Percentiles rank a stretch among this genome's conserved stretches.
phyloP scores from a whole-genome alignment of 2,329 filamentous ascomycete species.

The Albifimbria verrucaria region DNA sequence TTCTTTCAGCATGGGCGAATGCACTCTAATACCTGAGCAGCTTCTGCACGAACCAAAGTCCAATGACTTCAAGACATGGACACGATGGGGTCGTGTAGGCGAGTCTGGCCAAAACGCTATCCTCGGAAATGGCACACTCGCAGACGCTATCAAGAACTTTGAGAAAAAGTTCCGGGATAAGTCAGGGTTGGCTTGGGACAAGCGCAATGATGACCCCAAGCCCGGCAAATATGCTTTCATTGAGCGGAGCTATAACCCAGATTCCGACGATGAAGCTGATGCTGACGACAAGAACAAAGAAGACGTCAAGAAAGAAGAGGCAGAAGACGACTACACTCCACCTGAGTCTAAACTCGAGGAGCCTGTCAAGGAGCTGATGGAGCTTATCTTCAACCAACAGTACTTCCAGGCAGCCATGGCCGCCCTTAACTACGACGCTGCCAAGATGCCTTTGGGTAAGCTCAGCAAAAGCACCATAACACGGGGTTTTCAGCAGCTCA shows the following conservation, averaged over 20 bases:
- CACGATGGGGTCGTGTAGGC: constrained; percentile 76
- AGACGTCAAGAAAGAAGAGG: constrained; percentile 30
- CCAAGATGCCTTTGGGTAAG: constrained; percentile 81
- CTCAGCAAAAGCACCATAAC: constrained; percentile 75
- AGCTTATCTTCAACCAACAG: constrained; percentile 78
- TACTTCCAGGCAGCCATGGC: constrained; percentile 67
- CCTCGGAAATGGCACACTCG: constrained; percentile 39
- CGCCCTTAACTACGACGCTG: constrained; percentile 66
- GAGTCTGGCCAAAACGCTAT: constrained; percentile 49
- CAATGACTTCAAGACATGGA: constrained; percentile 60
- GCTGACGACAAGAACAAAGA: constrained; percentile 21
- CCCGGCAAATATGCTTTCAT: constrained; percentile 75
- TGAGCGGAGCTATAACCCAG: constrained; percentile 71
- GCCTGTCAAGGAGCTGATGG: constrained; percentile 66
- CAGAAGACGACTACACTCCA: constrained; percentile 28
- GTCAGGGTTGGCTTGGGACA: constrained; percentile 53
- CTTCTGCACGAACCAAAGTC: constrained; percentile 36
- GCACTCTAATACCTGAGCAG: constrained; percentile 23
- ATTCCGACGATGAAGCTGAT: constrained; percentile 56
- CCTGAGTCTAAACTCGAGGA: constrained; percentile 55
- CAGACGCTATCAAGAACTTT: constrained; percentile 46
- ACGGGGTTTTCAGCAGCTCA: constrained; percentile 72
- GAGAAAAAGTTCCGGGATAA: constrained; percentile 62
- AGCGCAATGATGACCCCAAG: constrained; percentile 54
- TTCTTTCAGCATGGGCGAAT: not conserved